Evolutionary conservation across 2,329 filamentous ascomycete species (phyloP).

Genomic region (Pseudogymnoascus sp.): DNA sequence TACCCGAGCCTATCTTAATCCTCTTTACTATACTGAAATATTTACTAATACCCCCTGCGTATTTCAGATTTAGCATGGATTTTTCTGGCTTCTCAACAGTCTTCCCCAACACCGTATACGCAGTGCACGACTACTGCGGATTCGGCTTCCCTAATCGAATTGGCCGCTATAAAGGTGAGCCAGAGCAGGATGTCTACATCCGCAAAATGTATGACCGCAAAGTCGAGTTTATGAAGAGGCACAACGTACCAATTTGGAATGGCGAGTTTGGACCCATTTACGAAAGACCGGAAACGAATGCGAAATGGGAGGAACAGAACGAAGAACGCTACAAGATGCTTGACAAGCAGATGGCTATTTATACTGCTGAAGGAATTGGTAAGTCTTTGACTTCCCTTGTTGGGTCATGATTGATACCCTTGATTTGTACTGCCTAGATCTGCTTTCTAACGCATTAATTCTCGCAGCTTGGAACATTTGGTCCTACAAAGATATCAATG

Average conservation of each 20-base stretch:
- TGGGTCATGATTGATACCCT: neutral
- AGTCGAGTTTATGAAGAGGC: conserved; percentile 37
- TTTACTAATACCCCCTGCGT: neutral
- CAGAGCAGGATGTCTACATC: conserved; percentile 35
- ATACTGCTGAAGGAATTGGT: conserved; percentile 11
- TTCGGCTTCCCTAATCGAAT: conserved; percentile 36
- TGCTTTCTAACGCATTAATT: neutral
- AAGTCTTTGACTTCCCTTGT: neutral
- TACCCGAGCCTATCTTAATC: neutral
- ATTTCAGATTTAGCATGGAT: conserved; percentile 38
- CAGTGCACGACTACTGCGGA: conserved; percentile 37
- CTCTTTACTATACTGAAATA: neutral
- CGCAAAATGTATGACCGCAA: conserved; percentile 40
- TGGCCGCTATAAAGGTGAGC: conserved; percentile 34
- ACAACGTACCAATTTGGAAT: conserved; percentile 42
- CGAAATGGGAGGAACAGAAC: neutral
- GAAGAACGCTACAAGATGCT: neutral
- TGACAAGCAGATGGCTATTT: conserved; percentile 9
- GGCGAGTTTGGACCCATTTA: neutral
- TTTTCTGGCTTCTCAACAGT: conserved; percentile 36
- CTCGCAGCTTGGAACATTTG: conserved; percentile 11
- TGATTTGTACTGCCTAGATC: neutral
- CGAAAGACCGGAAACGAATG: neutral
- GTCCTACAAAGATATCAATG: conserved; percentile 13
- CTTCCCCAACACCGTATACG: conserved; percentile 39